Percentiles rank a stretch among this genome's conserved stretches.
Conservation (phyloP, 1,284 basidiomycete species). For the Rhodotorula glutinis region DNA sequence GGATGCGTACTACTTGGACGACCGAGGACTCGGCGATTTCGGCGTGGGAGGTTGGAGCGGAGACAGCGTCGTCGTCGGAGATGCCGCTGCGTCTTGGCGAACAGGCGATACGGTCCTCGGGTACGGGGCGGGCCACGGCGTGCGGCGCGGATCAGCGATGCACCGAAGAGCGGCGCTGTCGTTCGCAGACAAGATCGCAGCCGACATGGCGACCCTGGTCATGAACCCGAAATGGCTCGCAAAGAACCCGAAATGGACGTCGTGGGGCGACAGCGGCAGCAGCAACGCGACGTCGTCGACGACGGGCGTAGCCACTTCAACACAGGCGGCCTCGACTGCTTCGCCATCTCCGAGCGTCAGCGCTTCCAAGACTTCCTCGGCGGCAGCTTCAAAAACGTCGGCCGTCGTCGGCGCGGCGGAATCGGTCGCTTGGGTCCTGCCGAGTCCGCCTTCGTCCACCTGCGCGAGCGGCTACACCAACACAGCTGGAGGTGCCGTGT, state of each 20-base stretch:
- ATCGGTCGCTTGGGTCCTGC: conserved; percentile 6
- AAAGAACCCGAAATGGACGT: neutral
- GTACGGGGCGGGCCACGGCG: too few relatives aligned
- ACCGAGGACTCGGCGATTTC: too few relatives aligned
- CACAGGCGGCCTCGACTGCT: neutral
- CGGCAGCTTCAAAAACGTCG: neutral
- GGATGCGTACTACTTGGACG: too few relatives aligned
- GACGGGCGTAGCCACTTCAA: neutral
- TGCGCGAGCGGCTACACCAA: conserved; percentile 28
- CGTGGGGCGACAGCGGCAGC: neutral
- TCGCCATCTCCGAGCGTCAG: neutral
- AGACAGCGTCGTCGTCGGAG: too few relatives aligned
- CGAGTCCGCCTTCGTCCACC: conserved; percentile 16
- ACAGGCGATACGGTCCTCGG: too few relatives aligned
- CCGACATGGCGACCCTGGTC: neutral
- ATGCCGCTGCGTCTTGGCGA: too few relatives aligned
- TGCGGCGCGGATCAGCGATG: too few relatives aligned
- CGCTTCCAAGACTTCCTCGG: neutral
- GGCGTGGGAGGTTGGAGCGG: too few relatives aligned
- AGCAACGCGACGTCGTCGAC: too few relatives aligned
- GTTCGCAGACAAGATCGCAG: neutral
- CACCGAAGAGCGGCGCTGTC: neutral
- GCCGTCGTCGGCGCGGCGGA: conserved; percentile 1
- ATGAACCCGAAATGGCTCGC: conserved; percentile 18
- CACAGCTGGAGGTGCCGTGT: conserved; percentile 24